Conservation (phyloP, 257 asterid species). For the Solanum appendiculatum region DNA sequence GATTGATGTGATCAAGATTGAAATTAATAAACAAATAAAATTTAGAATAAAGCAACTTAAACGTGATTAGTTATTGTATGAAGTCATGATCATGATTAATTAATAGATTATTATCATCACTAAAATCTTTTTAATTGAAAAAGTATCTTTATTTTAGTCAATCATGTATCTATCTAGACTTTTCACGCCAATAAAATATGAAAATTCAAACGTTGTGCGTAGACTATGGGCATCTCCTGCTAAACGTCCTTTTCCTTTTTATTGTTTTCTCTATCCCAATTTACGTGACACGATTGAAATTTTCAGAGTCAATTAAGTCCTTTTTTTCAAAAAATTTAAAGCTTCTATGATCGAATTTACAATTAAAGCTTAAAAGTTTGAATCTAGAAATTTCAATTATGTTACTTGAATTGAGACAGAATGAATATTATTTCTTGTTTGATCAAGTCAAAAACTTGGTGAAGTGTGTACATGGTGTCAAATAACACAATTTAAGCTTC, state of each 20-base stretch:
- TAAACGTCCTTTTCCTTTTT: background rate
- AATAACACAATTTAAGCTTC: background rate
- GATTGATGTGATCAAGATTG: background rate
- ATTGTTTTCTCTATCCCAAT: background rate
- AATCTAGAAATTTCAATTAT: background rate
- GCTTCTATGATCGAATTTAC: background rate
- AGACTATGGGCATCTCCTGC: background rate
- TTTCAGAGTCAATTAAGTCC: fast-evolving
- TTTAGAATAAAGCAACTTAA: background rate
- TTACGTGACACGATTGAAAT: background rate
- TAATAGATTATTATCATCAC: background rate
- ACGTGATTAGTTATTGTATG: background rate
- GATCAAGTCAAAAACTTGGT: background rate
- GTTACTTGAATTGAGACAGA: background rate
- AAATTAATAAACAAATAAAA: background rate
- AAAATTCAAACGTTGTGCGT: background rate
- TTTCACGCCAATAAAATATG: background rate
- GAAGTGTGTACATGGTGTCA: background rate
- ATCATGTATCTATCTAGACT: background rate
- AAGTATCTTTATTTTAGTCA: background rate
- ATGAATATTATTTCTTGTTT: background rate
- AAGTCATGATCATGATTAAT: background rate
- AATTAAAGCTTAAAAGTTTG: background rate
- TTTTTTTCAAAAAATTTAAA: background rate
- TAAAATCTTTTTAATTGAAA: background rate